Conservation (phyloP, 2,329 filamentous ascomycete species). For the Xylaria hypoxylon region DNA sequence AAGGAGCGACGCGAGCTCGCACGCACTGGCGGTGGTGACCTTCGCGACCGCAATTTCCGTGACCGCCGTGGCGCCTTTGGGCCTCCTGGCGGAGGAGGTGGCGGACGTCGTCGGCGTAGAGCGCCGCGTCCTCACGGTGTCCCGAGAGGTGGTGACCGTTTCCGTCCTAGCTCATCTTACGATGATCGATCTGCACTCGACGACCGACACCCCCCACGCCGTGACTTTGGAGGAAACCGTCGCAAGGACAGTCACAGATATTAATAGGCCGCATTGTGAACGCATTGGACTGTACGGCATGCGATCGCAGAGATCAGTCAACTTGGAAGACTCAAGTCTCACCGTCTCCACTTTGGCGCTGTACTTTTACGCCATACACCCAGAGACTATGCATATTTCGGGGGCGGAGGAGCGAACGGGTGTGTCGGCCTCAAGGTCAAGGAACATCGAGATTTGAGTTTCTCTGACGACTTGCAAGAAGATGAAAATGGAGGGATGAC, state of each 20-base stretch:
- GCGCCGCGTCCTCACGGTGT: slow-evolving; percentile 49
- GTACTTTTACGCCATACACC: slow-evolving; percentile 24
- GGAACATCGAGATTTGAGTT: background rate
- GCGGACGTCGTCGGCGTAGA: slow-evolving; percentile 47
- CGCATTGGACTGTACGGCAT: background rate
- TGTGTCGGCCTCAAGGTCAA: slow-evolving; percentile 1
- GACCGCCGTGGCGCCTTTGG: slow-evolving; percentile 43
- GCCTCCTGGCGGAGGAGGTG: slow-evolving; percentile 40
- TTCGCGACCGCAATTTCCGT: slow-evolving; percentile 23
- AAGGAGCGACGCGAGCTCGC: slow-evolving; percentile 56
- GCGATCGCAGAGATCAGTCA: background rate
- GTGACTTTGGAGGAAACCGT: slow-evolving; percentile 38
- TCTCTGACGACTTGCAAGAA: background rate
- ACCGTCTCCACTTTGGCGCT: background rate
- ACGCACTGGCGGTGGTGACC: slow-evolving; percentile 37
- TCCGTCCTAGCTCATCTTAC: slow-evolving; percentile 45
- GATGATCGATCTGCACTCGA: slow-evolving; percentile 44
- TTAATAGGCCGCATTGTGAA: slow-evolving; percentile 4
- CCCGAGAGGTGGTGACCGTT: slow-evolving; percentile 51
- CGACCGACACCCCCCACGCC: slow-evolving; percentile 37
- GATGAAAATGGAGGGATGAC: slow-evolving; percentile 10
- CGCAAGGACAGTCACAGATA: slow-evolving; percentile 29
- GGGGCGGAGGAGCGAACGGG: background rate
- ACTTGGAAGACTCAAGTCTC: slow-evolving; percentile 1
- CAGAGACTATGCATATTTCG: background rate